These are phyloP conservation scores for Daldinia sp. DNA, from an alignment of 2,329 filamentous ascomycete genomes.

Conservation along the genomic window DNA sequence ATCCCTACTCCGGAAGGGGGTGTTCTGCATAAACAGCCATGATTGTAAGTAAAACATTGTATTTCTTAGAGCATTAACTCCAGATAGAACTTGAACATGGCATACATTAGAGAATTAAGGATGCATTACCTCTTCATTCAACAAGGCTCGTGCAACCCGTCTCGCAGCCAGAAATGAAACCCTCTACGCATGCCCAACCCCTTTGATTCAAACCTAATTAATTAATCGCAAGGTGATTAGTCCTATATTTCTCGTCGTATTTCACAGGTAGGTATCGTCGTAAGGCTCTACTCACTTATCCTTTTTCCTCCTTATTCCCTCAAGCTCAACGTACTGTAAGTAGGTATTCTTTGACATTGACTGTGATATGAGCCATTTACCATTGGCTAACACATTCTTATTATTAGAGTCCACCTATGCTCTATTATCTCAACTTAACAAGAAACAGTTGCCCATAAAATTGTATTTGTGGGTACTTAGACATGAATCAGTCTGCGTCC, in stretches of 20 bases:
- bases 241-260: neutral
- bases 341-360: no score
- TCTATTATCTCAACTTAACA: no score
- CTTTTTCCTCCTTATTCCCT: no score
- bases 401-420: no score
- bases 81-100: neutral
- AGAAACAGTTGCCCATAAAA: no score
- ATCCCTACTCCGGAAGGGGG: neutral
- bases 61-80: neutral
- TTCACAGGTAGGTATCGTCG: neutral
- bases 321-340: no score
- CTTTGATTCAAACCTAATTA: neutral
- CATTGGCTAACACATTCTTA: no score
- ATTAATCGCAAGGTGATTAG: neutral
- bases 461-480: neutral
- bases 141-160: neutral
- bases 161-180: neutral
- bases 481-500: neutral
- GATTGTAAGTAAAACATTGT: neutral
- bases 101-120: neutral
- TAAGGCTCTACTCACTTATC: neutral
- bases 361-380: no score
- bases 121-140: neutral
- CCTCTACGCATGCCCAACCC: neutral
- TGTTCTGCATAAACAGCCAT: neutral